Conservation (phyloP, 2,329 filamentous ascomycete species). For the Amauroascus verrucosus region DNA sequence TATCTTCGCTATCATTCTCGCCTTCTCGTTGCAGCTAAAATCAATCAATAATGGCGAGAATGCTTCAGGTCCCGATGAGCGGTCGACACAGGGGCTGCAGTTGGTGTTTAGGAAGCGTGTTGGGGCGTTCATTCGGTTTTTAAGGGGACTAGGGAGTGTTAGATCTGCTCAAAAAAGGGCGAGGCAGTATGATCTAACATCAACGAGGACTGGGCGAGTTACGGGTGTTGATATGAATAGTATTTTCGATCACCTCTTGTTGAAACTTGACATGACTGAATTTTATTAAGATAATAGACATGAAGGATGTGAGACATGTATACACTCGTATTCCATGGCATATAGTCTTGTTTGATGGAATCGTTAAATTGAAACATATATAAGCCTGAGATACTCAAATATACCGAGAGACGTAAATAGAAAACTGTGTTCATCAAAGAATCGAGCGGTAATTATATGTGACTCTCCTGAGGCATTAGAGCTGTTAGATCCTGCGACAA, state of each 20-base stretch:
- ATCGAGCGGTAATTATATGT: no score
- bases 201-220: conserved; percentile 21
- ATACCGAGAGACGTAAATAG: no score
- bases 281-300: conserved; percentile 44
- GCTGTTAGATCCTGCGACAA: no score
- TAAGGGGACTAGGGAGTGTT: conserved; percentile 50
- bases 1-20: conserved; percentile 61
- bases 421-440: no score
- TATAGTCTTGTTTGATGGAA: no score
- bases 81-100: conserved; percentile 46
- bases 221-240: conserved; percentile 41
- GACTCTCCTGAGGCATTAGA: no score
- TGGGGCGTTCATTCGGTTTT: conserved; percentile 60
- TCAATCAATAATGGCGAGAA: conserved; percentile 9
- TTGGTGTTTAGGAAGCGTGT: conserved; percentile 59
- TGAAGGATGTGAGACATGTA: no score
- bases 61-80: conserved; percentile 2
- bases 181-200: conserved; percentile 21
- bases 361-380: no score
- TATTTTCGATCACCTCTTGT: conserved; percentile 56
- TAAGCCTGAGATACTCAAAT: no score
- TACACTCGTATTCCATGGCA: no score
- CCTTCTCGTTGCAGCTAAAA: conserved; percentile 47
- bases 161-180: conserved; percentile 12
- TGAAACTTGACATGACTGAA: conserved; percentile 60